Evolutionary conservation across 2,329 filamentous ascomycete species (phyloP), one percentile per base, ranked within the genome.

Genomic region (Byssothecium circinans): DNA sequence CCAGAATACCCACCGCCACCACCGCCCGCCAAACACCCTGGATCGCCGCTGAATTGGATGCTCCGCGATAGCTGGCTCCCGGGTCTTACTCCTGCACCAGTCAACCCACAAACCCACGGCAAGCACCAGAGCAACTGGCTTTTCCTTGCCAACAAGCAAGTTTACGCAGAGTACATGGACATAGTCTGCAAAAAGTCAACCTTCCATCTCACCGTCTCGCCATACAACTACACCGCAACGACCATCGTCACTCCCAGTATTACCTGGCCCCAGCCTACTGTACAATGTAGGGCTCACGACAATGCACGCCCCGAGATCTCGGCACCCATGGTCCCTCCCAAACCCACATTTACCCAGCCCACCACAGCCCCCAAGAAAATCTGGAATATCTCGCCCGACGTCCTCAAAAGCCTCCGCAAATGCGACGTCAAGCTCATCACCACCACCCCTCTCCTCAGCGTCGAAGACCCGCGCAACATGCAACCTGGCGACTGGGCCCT

Each of bases 371-470:
- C 51, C 27, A 41, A 47, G 11, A 49, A 43, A 6, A 56, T 69
- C n/a, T 71, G 68, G 68, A 44, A 44, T n/a, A 61, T 71, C 23
- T 12, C 56, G 35, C 43, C 56, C 1, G n/a, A 50, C 20, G 53
- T 56, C 14, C 41, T 69, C 30, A 40, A 55, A 20, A 33, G 53
- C 10, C 43, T 71, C 8, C 60, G 58, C 37, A 57, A 58, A 40
- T 64, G 60, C 35, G 56, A 62, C 10, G 54, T 72, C 23, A 57
- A 58, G 12, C 60, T 72, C 49, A 47, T 64, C 41, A 64, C 64
- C 11, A 71, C 68, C 1, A 65, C 64, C 15, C 47, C 47, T 7
- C 70, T 71, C 67, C 62, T 72, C 41, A 68, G 67, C 37, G 61
- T 64, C 37, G 46, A 57, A 0, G 67, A 71, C 44, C 69, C 69